These are phyloP conservation scores for Melanopsichium pennsylvanicum DNA, from an alignment of 1,284 basidiomycete species.

Conservation along the genomic window DNA sequence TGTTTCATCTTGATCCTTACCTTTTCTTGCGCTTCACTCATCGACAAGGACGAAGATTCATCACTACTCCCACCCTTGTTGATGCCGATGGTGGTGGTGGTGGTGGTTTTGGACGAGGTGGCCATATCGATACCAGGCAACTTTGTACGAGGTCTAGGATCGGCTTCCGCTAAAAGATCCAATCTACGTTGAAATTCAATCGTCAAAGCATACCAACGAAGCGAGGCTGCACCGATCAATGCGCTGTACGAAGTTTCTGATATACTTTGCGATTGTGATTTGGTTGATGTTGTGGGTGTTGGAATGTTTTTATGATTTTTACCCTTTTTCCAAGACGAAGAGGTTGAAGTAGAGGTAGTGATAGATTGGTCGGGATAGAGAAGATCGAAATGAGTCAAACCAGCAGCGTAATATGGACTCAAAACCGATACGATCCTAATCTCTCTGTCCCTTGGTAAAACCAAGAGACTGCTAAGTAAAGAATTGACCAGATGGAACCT, in stretches of 20 bases:
- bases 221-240: slow-evolving; percentile 33
- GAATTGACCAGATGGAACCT: slow-evolving; percentile 58
- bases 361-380: too few relatives aligned
- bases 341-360: too few relatives aligned
- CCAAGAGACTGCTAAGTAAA: slow-evolving; percentile 49
- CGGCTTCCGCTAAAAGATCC: slow-evolving; percentile 52
- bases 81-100: neutral
- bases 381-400: slow-evolving; percentile 39
- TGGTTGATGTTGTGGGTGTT: neutral
- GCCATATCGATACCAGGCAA: slow-evolving; percentile 50
- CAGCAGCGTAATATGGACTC: slow-evolving; percentile 60
- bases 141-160: slow-evolving; percentile 48
- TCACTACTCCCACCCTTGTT: too few relatives aligned
- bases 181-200: slow-evolving; percentile 55
- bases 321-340: too few relatives aligned
- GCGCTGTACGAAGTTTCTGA: slow-evolving; percentile 21
- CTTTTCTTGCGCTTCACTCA: too few relatives aligned
- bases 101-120: neutral
- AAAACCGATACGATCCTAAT: slow-evolving; percentile 53
- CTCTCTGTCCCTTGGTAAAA: slow-evolving; percentile 53
- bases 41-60: too few relatives aligned
- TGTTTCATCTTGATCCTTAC: slow-evolving; percentile 19
- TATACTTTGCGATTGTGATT: neutral
- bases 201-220: slow-evolving; percentile 49
- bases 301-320: too few relatives aligned